Evolutionary conservation across 805 yeast genomes (phyloP).

Genomic region (Debaryomyces maramus): DNA sequence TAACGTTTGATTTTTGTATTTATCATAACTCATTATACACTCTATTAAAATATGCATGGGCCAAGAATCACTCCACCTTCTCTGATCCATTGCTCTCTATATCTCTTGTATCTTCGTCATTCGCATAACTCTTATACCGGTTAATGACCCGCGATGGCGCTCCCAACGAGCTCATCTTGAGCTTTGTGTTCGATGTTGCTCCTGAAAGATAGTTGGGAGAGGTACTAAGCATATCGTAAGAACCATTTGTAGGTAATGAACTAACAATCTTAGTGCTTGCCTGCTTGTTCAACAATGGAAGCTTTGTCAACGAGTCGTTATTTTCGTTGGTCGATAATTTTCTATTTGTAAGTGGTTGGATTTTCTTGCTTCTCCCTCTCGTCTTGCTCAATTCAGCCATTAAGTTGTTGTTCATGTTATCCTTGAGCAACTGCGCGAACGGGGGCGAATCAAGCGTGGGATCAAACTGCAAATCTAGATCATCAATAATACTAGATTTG

Average conservation of each 20-base stretch:
- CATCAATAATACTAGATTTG: slow-evolving; percentile 25
- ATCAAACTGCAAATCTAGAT: slow-evolving; percentile 27
- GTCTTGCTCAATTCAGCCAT: background rate
- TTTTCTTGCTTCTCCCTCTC: background rate
- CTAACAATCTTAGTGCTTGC: slow-evolving; percentile 26
- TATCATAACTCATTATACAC: slow-evolving; percentile 4
- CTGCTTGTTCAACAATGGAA: slow-evolving; percentile 35
- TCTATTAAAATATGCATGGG: background rate
- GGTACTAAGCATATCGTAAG: background rate
- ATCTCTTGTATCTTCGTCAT: slow-evolving; percentile 15
- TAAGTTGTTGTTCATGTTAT: slow-evolving; percentile 1
- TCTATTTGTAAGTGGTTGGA: slow-evolving; percentile 15
- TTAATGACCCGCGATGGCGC: slow-evolving; percentile 21
- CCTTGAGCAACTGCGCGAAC: slow-evolving; percentile 4
- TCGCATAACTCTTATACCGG: slow-evolving; percentile 8
- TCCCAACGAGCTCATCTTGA: slow-evolving; percentile 10
- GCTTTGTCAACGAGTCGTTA: slow-evolving; percentile 13
- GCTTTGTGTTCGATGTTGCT: slow-evolving; percentile 3
- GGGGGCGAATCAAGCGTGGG: slow-evolving; percentile 36
- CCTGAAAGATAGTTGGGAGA: slow-evolving; percentile 5
- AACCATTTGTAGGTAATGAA: background rate
- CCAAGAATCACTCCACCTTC: slow-evolving; percentile 21
- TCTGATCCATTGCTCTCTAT: slow-evolving; percentile 25
- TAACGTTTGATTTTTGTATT: background rate
- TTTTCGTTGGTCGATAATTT: slow-evolving; percentile 15